Percentiles rank a stretch among this genome's conserved stretches.
phyloP scores from a whole-genome alignment of 2,329 filamentous ascomycete species.

The Colletotrichum lini region DNA sequence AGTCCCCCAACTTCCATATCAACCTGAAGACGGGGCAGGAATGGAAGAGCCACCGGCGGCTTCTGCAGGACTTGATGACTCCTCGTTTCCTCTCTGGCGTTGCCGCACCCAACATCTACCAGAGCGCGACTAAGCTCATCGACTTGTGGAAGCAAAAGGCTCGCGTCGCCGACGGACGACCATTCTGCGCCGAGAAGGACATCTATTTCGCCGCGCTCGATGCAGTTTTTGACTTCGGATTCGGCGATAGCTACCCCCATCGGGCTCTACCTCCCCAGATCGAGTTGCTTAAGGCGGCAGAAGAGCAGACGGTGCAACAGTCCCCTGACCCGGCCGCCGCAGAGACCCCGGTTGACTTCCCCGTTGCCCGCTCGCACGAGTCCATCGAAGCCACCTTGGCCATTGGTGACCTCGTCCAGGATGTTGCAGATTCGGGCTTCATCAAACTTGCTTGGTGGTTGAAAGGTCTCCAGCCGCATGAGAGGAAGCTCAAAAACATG shows the following conservation, averaged over 20 bases:
- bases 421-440: not conserved
- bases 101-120: constrained; percentile 51
- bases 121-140: constrained; percentile 48
- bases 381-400: not conserved
- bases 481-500: not conserved
- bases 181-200: constrained; percentile 49
- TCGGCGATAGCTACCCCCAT: constrained; percentile 40
- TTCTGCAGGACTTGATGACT: constrained; percentile 56
- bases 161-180: constrained; percentile 47
- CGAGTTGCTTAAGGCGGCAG: not conserved
- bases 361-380: not conserved
- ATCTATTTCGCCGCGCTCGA: constrained; percentile 51
- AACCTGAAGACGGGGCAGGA: constrained; percentile 47
- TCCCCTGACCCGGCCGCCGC: too few species aligned
- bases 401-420: not conserved
- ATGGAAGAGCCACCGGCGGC: constrained; percentile 51
- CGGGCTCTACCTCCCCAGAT: not conserved
- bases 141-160: constrained; percentile 52
- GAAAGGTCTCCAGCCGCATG: not conserved
- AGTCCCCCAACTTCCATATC: constrained; percentile 52
- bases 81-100: constrained; percentile 52
- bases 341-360: not conserved
- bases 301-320: not conserved
- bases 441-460: constrained; percentile 2
- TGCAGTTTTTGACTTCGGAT: constrained; percentile 49